Conservation (phyloP, 2,329 filamentous ascomycete genomes). For the Monilinia fructicola region DNA sequence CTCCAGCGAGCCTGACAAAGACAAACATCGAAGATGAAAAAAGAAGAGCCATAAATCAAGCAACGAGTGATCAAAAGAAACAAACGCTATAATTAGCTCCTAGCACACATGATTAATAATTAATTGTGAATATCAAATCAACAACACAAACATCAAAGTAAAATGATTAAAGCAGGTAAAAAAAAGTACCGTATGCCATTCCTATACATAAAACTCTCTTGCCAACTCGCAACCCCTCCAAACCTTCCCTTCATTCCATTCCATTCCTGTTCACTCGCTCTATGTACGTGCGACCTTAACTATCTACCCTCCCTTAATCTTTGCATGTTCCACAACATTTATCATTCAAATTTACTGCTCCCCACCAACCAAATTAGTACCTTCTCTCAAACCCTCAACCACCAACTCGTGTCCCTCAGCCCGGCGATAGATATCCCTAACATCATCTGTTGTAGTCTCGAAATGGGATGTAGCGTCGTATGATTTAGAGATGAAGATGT, state of each 20-base stretch:
- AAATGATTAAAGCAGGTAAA: slow-evolving; percentile 14
- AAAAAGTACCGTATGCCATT: slow-evolving; percentile 19
- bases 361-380: slow-evolving; percentile 59
- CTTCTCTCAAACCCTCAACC: slow-evolving; percentile 63
- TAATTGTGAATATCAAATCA: slow-evolving; percentile 7
- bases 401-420: slow-evolving; percentile 71
- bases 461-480: slow-evolving; percentile 98
- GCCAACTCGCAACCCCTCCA: slow-evolving; percentile 1
- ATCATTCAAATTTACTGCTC: slow-evolving; percentile 53
- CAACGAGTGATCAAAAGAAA: background rate
- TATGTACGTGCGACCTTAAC: slow-evolving; percentile 10
- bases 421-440: slow-evolving; percentile 87
- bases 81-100: background rate
- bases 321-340: background rate
- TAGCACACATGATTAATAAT: background rate
- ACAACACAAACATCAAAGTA: slow-evolving; percentile 2
- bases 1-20: background rate
- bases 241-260: background rate
- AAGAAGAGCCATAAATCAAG: background rate
- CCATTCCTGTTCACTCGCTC: background rate
- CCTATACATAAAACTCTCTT: slow-evolving; percentile 11
- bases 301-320: background rate
- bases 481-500: slow-evolving; percentile 97
- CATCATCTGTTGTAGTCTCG: slow-evolving; percentile 87
- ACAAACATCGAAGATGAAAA: background rate